Percentiles rank a stretch among this genome's conserved stretches.
Conservation (phyloP, 306 rosid species). For the Quercus bicolor region DNA sequence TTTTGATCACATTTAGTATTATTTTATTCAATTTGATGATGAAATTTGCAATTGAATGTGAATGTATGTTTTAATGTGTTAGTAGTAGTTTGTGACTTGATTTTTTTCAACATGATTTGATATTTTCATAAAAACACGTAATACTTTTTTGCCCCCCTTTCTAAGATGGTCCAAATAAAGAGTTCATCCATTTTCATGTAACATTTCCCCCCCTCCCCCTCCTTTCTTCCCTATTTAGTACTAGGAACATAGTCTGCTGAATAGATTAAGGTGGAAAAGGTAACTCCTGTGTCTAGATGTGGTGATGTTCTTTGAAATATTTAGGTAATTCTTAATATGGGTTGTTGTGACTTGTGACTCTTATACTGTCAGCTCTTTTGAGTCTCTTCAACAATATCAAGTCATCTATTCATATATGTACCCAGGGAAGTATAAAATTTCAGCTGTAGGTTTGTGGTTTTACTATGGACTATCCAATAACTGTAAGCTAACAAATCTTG, state of each 20-base stretch:
- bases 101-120: background rate
- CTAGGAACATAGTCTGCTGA: background rate
- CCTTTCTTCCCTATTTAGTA: background rate
- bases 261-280: background rate
- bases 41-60: background rate
- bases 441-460: background rate
- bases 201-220: background rate
- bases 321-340: background rate
- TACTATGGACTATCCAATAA: background rate
- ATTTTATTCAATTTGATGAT: slow-evolving; percentile 2
- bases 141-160: background rate
- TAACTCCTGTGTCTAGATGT: background rate
- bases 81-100: background rate
- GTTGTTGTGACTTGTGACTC: background rate
- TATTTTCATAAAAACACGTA: background rate
- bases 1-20: background rate
- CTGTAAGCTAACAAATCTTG: background rate
- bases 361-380: background rate
- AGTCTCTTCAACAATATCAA: background rate
- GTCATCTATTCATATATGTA: background rate
- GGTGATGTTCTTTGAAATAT: background rate
- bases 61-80: background rate
- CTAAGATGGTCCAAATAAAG: background rate
- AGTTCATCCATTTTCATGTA: background rate
- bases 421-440: background rate